Base-by-base conservation (phyloP, 225 moss, liverwort and hornwort species). In the Thuidium tamariscinum region DNA sequence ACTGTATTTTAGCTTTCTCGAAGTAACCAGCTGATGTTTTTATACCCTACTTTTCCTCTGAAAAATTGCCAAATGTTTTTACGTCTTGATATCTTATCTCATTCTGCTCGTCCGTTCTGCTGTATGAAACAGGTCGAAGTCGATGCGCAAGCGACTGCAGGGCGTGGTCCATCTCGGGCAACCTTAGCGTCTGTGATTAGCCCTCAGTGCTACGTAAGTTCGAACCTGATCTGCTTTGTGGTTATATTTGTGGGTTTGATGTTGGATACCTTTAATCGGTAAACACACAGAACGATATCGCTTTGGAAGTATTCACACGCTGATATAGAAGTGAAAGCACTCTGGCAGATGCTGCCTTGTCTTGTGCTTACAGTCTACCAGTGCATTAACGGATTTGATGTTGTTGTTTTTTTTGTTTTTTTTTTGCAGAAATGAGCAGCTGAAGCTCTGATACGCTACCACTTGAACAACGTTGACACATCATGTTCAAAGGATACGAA, bases 391-490 rank as follows among this genome's bases (percentile, higher is more conserved):
- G 15, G 64, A 76, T 36, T 41, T 70, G 51, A 49, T 54, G 60
- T 27, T n/a, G n/a, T n/a, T n/a, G n/a, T n/a, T 15, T 8, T 15
- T 16, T 41, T 4, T 71, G 51, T 48, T 77, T 49, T 27, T 52
- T 41, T 68, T 36, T 61, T 57, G 56, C 89, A 91, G 91, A 87
- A 80, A 48, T 54, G 76, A 89, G 83, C 83, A 87, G 88, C 81
- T 83, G 80, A 83, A 82, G 89, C 85, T 73, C 44, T 84, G 85
- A 62, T 82, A 66, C 66, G 74, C 85, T 34, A 57, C 82, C 73
- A 67, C 79, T 79, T 88, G 80, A 66, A 86, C 79, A 88, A 74
- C 79, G 72, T 44, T 51, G 71, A 79, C 60, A 21, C 54, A 25
- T 69, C 55, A 60, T 87, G 82, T 82, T n/a, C 44, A 67, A 54